Base-by-base conservation (phyloP, 2,329 filamentous ascomycete genomes). In the Aspergillus sp. region DNA sequence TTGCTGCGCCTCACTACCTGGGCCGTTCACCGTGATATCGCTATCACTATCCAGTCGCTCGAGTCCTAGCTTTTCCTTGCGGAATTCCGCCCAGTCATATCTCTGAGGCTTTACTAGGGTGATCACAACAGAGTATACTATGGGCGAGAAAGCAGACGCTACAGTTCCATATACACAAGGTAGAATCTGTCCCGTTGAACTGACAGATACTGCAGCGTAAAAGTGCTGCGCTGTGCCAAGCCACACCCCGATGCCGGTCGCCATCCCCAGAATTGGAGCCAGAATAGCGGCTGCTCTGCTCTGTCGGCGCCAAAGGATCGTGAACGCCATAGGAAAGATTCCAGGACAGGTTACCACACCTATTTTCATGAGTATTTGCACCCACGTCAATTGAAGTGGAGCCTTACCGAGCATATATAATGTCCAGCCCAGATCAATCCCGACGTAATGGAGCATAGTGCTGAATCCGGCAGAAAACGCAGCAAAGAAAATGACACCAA, bases 91-190 rank as follows among this genome's bases (percentile, higher is more conserved):
- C 76, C 76, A 79, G 56, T 78, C 71, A 57, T 76, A 80, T 15
- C 79, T 74, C 38, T 79, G 77, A 0, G 81, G 80, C 32, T 72
- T 78, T 4, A 80, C 57, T 3, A 80, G 66, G 0, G 83, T 82
- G 39, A 85, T 81, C 7, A 80, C 43, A 6, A 82, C 56, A 0
- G 82, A 82, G 62, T 82, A 84, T 0, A 80, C 75, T 25, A 84
- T 76, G 0, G 83, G 82, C 70, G 82, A 85, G 15, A 85, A 69
- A 2, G 83, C 79, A 70, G 82, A 84, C 0, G 81, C 81, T 0
- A 84, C 79, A 0, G 81, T 84, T 2, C 83, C 83, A 53, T 82
- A 85, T 1, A 85, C 74, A 49, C 82, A 84, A 0, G 84, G 83
- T 0, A 85, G 67, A 0, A 79, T 79, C 48, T 77, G 69, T 0